phyloP scores from a whole-genome alignment of 2,329 filamentous ascomycete species.

The Dactylellina sp. region DNA sequence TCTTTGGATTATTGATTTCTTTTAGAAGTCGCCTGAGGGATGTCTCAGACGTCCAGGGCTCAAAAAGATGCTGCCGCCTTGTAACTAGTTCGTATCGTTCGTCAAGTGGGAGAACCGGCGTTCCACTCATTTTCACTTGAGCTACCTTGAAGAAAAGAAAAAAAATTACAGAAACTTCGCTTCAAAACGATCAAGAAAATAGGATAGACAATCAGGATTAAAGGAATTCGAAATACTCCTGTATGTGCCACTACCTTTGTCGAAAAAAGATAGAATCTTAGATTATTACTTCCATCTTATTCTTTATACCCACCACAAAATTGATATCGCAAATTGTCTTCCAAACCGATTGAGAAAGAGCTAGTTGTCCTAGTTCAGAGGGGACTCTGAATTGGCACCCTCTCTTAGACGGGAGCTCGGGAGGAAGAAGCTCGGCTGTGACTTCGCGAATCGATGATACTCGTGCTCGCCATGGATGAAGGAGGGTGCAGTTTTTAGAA shows the following conservation, averaged over 20 bases:
- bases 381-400: no score
- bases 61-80: conserved; percentile 31
- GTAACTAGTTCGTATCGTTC: conserved; percentile 34
- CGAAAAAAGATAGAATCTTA: background rate
- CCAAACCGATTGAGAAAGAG: no score
- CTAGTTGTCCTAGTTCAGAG: no score
- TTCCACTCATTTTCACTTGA: background rate
- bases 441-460: conserved; percentile 21
- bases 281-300: background rate
- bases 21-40: conserved; percentile 31
- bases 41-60: conserved; percentile 27
- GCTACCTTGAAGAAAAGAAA: background rate
- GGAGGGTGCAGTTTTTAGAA: background rate
- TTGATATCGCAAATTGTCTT: background rate
- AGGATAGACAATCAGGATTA: no score
- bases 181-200: no score
- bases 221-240: background rate
- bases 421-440: background rate
- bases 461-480: background rate
- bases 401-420: background rate
- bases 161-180: background rate
- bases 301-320: background rate
- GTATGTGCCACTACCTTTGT: background rate
- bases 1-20: conserved; percentile 23
- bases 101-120: conserved; percentile 12